phyloP scores from a whole-genome alignment of 192 early-diverging fungal species.

The Borealophlyctis nickersoniae region DNA sequence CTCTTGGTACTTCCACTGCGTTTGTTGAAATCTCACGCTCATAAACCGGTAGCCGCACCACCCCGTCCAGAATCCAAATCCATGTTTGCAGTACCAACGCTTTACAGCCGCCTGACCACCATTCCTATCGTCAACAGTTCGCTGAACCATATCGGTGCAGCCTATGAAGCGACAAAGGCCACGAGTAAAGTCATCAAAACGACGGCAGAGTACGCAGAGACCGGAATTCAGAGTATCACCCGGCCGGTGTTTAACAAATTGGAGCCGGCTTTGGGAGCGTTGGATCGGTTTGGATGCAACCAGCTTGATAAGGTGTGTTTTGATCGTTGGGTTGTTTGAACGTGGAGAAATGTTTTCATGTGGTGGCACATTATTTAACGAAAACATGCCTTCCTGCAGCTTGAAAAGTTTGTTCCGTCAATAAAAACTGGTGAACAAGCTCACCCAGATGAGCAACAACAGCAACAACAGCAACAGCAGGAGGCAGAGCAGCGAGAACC shows the following conservation, averaged over 20 bases:
- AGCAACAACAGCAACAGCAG: no score
- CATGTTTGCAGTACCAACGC: not conserved
- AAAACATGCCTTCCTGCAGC: conserved; percentile 7
- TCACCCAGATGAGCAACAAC: no score
- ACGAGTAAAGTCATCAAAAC: conserved; percentile 54
- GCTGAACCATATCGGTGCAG: conserved; percentile 45
- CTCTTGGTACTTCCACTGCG: not conserved
- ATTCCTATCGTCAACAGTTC: conserved; percentile 78
- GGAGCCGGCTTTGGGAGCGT: conserved; percentile 58
- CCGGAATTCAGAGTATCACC: conserved; percentile 66
- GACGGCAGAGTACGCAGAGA: conserved; percentile 75
- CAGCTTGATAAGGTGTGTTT: conserved; percentile 71
- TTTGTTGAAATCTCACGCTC: not conserved
- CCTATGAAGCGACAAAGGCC: conserved; percentile 72
- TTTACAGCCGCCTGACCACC: conserved; percentile 59
- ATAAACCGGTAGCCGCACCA: not conserved
- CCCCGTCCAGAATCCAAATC: not conserved
- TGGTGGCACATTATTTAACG: not conserved
- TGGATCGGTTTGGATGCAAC: conserved; percentile 74
- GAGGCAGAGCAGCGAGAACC: no score
- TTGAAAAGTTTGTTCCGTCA: conserved; percentile 33
- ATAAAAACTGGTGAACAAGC: no score
- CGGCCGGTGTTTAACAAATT: conserved; percentile 72
- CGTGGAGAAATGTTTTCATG: not conserved
- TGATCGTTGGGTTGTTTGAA: no score